phyloP scores from a whole-genome alignment of 148 eudicot species.

The Rhododendron ovatum region DNA sequence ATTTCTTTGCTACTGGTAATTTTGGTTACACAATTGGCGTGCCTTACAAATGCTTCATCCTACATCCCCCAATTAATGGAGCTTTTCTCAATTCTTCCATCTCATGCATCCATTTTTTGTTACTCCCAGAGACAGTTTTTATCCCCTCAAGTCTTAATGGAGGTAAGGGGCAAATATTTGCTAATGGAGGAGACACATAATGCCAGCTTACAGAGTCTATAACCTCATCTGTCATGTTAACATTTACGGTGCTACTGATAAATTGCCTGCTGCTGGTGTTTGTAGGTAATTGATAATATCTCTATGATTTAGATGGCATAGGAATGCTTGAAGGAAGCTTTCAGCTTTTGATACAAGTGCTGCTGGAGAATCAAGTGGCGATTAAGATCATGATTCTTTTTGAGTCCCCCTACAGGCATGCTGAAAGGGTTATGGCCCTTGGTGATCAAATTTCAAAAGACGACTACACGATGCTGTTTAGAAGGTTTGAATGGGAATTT shows the following conservation, averaged over 20 bases:
- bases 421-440: background rate
- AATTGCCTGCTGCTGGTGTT: background rate
- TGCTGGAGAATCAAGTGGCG: background rate
- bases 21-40: background rate
- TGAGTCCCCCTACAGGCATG: background rate
- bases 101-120: background rate
- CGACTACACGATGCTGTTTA: too few species aligned
- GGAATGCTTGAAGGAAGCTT: background rate
- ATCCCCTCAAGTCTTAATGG: background rate
- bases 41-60: background rate
- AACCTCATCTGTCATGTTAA: background rate
- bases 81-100: background rate
- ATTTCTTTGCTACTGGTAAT: background rate
- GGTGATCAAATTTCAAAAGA: background rate
- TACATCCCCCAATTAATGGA: background rate
- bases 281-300: background rate
- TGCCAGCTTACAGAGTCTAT: background rate
- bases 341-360: background rate
- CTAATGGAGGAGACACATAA: too few species aligned
- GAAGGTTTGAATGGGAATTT: background rate
- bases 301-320: background rate
- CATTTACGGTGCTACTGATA: background rate
- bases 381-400: background rate
- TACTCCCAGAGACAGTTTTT: background rate
- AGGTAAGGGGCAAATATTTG: background rate